phyloP scores from a whole-genome alignment of 306 rosid genomes.

The Acacia melanoxylon region DNA sequence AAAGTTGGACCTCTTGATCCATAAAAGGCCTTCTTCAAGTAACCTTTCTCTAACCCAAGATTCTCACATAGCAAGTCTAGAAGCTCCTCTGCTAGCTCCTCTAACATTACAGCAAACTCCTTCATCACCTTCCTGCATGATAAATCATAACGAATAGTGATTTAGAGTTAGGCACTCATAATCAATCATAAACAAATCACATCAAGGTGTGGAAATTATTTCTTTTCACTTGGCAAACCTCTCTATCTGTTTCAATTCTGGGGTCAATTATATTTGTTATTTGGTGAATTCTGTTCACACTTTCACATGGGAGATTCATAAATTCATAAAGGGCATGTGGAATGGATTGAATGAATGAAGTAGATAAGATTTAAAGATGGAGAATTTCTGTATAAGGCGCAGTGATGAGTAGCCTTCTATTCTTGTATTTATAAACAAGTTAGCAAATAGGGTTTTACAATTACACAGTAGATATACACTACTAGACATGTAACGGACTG shows the following conservation, averaged over 20 bases:
- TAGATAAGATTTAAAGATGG: no score
- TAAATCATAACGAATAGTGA: neutral
- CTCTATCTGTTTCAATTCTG: neutral
- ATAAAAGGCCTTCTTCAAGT: neutral
- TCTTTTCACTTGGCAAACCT: neutral
- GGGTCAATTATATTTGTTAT: neutral
- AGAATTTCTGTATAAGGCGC: no score
- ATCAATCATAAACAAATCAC: neutral
- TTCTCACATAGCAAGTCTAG: constrained; percentile 3
- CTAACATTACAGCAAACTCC: constrained; percentile 56
- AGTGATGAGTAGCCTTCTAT: no score
- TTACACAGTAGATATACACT: no score
- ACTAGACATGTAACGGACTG: no score
- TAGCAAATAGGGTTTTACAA: no score
- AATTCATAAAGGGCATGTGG: neutral
- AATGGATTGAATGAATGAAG: no score
- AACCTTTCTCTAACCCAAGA: constrained; percentile 1
- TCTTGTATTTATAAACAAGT: no score
- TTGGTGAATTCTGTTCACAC: neutral
- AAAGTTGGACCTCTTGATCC: neutral
- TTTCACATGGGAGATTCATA: neutral
- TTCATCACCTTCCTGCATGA: constrained; percentile 51
- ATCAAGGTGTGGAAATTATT: neutral
- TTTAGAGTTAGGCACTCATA: neutral
- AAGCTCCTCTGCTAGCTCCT: constrained; percentile 51